phyloP scores from a whole-genome alignment of 2,329 filamentous ascomycete species.

The Botrytis cinerea region DNA sequence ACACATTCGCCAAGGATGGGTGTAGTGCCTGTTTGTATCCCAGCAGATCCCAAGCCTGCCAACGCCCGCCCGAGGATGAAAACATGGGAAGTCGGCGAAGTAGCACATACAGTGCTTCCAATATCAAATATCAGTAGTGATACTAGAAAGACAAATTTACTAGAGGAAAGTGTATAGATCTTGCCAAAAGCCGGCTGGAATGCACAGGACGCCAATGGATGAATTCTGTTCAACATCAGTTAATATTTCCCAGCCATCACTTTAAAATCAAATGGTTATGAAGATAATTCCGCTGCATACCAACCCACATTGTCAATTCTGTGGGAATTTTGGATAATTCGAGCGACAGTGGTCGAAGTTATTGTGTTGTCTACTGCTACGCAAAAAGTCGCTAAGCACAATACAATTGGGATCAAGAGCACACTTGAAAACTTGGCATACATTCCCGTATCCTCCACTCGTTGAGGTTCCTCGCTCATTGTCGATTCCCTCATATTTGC shows the following conservation, averaged over 20 bases:
- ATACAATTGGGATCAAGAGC: background rate
- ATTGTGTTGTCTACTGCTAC: background rate
- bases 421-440: background rate
- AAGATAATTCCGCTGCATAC: slow-evolving; percentile 12
- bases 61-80: background rate
- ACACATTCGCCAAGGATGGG: background rate
- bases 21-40: background rate
- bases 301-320: slow-evolving; percentile 21
- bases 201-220: background rate
- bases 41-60: background rate
- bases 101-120: background rate
- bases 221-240: background rate
- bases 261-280: no score
- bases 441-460: background rate
- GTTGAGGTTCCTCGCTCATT: background rate
- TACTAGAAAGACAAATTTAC: background rate
- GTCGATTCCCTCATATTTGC: background rate
- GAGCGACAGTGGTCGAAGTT: background rate
- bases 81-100: background rate
- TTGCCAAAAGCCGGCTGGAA: background rate
- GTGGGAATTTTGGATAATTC: background rate
- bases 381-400: background rate
- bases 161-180: background rate
- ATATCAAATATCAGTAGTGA: background rate
- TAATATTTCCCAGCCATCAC: background rate